Base-by-base conservation (phyloP, 495 filamentous ascomycete genomes). In the Aspergillus taichungensis region DNA sequence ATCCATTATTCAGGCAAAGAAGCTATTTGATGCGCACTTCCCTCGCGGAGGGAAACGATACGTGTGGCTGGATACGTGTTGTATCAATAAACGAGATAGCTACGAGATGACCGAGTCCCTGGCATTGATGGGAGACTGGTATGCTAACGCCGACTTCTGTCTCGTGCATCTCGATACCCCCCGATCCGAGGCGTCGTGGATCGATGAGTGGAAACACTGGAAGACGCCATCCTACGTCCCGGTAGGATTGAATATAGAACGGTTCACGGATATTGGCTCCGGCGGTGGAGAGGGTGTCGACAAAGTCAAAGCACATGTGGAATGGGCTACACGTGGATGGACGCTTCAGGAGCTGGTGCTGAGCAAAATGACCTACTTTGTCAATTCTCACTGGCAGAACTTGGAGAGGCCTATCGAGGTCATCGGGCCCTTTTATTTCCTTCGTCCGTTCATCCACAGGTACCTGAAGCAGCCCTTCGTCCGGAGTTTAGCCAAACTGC, bases 291-390 rank as follows among this genome's bases (percentile, higher is more conserved):
- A 24, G 2, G 18, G 18, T 24, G 18, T 2, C 18, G 4, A 24
- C 18, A 24, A 1, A 24, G 18, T 24, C 18, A 24, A 24, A 4
- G 18, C 18, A 1, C 18, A 24, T 1, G 18, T 24, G 18, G 18
- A 24, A 24, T 72, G 68, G 70, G 60, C 62, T 0, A 65, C 60
- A 2, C 55, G 67, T 37, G 69, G 63, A 7, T 74, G 69, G 68
- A 74, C 69, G 18, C 53, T 73, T n/a, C 71, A 74, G 41, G 69
- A 74, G 42, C 59, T 74, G 32, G 66, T 72, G 24, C 57, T 71
- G 58, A 74, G 70, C 51, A 69, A 66, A 54, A 60, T 62, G 18
- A 66, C 67, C 1, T 72, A 61, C 52, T 72, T 66, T 48, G 61
- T 65, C 29, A 74, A 74, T 38, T 59, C 57, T 2, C 34, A 52